Conservation (phyloP, 352 stramenopile species). For the Pythium apleroticum region DNA sequence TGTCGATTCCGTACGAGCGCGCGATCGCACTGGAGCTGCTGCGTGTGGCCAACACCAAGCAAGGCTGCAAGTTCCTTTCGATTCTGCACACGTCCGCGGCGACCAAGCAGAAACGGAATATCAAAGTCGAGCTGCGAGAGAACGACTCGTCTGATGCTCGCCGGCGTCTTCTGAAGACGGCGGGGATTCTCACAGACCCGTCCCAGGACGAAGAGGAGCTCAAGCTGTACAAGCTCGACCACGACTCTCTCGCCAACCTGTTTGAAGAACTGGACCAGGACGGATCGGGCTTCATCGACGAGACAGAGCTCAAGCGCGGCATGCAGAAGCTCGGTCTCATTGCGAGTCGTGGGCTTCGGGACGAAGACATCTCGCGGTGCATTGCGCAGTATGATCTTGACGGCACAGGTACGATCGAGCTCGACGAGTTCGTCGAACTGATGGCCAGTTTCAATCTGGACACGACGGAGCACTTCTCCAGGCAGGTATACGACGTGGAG, state of each 20-base stretch:
- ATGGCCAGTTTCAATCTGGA: conserved; percentile 71
- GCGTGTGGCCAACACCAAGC: conserved; percentile 68
- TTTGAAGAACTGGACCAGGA: conserved; percentile 73
- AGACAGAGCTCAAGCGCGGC: conserved; percentile 48
- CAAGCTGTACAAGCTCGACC: conserved; percentile 43
- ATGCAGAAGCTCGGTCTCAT: conserved; percentile 50
- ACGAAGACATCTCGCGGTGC: conserved; percentile 65
- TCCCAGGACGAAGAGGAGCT: conserved; percentile 31
- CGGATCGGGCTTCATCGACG: conserved; percentile 65
- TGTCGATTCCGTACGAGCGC: conserved; percentile 74
- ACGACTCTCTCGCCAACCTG: conserved; percentile 44
- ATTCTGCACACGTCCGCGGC: conserved; percentile 45
- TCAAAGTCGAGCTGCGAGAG: conserved; percentile 67
- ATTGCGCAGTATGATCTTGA: conserved; percentile 77
- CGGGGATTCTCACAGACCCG: conserved; percentile 56
- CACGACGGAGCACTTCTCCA: conserved; percentile 38
- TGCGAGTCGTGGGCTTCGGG: conserved; percentile 31
- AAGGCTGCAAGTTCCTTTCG: conserved; percentile 82
- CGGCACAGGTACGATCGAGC: conserved; percentile 64
- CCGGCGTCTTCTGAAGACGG: conserved; percentile 61
- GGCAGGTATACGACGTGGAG: conserved; percentile 63
- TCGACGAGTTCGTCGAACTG: conserved; percentile 79
- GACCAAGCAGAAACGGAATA: conserved; percentile 49
- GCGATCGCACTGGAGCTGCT: conserved; percentile 71
- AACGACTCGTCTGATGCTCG: conserved; percentile 39